Base-by-base conservation (phyloP, 345 rosid species). In the Laguncularia racemosa region DNA sequence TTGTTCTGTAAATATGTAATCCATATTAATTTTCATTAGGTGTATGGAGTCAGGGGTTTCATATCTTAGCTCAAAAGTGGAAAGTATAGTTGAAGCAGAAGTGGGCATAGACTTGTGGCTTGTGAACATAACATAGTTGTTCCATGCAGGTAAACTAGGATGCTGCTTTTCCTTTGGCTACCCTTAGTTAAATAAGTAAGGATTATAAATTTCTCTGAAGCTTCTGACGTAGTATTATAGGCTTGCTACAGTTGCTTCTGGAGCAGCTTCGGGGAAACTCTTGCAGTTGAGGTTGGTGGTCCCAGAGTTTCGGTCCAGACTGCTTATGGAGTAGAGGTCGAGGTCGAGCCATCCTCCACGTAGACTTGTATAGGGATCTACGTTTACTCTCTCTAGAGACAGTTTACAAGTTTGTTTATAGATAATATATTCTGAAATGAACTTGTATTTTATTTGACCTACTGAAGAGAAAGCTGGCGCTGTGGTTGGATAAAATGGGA, bases 191-290 rank as follows among this genome's bases (percentile, higher is more conserved):
- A 33, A 9, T 4, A 1, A 33, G 40, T 33, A 33, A 33, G 40
- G 40, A 7, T 9, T 33, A 33, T 9, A 10, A 33, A 33, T 18
- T 48, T 17, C 8, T 40, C 53, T 65, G 53, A 71, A 72, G 65
- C 64, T 63, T 68, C 72, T 84, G 63, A 75, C 71, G 44, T 70
- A 44, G 53, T 53, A 58, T 67, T 83, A 54, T 76, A 89, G 99
- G 85, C 96, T 93, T 71, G 97, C 82, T 44, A 81, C 95, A 46
- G 99, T 93, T 77, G 99, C 99, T 67, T 93, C 97, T 38, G 99
- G 97, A 74, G 99, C 99, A 59, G 97, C 99, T 81, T 93, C 99
- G 9, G 99, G 99, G 67, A 93, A 84, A 75, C 88, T 93, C 26
- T 76, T 93, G 88, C 84, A 82, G 54, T 89, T 65, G 97, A 89